A percentile compares a stretch with the other conserved stretches of the same genome.
Conservation (phyloP, 2,329 filamentous ascomycete genomes). For the Nemania abortiva region DNA sequence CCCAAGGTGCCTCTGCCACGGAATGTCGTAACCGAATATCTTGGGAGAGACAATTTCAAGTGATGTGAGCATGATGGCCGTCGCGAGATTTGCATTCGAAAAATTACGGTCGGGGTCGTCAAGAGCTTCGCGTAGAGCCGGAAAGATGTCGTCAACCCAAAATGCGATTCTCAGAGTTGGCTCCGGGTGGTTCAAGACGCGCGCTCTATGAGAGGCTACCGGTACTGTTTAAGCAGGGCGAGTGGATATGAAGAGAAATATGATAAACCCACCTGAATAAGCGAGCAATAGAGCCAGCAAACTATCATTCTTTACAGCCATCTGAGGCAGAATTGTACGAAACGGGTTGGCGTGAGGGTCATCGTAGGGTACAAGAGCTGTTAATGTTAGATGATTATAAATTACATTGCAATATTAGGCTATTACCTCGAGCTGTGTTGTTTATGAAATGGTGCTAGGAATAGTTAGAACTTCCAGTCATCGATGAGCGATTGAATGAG, state of each 20-base stretch:
- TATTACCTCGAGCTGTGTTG: conserved; percentile 75
- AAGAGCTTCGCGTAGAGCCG: conserved; percentile 75
- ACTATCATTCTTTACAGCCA: conserved; percentile 77
- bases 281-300: conserved; percentile 82
- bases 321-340: conserved; percentile 63
- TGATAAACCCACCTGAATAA: conserved; percentile 67
- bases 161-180: conserved; percentile 81
- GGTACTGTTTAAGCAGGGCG: conserved; percentile 34
- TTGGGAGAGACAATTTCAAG: conserved; percentile 86
- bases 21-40: conserved; percentile 82
- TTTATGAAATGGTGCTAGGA: conserved; percentile 76
- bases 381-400: conserved; percentile 58
- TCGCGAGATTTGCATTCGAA: conserved; percentile 79
- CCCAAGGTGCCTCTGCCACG: conserved; percentile 83
- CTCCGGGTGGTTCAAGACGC: conserved; percentile 78
- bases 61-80: conserved; percentile 86
- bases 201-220: conserved; percentile 79
- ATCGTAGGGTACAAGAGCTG: conserved; percentile 64
- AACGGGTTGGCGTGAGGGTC: conserved; percentile 66
- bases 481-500: conserved; percentile 8
- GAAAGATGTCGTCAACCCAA: conserved; percentile 85
- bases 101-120: conserved; percentile 71
- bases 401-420: background rate
- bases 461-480: conserved; percentile 40
- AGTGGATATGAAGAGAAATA: background rate